Evolutionary conservation across 305 asterid genomes (phyloP).

Genomic region (Salvia sclarea): DNA sequence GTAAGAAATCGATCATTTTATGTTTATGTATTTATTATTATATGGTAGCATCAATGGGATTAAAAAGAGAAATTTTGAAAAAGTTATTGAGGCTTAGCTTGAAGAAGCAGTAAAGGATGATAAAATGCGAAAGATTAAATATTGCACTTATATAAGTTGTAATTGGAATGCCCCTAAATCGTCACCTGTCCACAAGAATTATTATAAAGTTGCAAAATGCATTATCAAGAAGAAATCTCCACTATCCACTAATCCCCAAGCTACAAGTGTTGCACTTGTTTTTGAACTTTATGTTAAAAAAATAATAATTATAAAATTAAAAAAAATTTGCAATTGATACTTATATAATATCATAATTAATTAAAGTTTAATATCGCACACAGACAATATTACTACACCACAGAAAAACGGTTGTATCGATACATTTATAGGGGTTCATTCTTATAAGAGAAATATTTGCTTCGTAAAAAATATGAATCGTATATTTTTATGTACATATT

Average conservation of each 20-base stretch:
- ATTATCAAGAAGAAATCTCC: background rate
- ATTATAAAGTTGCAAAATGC: background rate
- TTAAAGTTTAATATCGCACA: no score
- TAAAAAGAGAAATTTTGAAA: background rate
- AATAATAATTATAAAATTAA: no score
- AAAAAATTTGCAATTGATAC: no score
- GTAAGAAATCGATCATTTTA: background rate
- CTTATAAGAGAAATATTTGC: no score
- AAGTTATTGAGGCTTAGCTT: constrained; percentile 1
- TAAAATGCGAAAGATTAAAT: background rate
- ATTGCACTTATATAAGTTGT: constrained; percentile 14
- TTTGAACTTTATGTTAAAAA: background rate
- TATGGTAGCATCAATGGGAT: background rate
- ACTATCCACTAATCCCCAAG: background rate
- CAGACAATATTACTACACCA: no score
- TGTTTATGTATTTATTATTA: background rate
- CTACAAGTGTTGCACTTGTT: background rate
- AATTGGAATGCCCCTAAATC: background rate
- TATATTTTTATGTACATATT: no score
- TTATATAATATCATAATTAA: no score
- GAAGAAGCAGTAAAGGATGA: constrained; percentile 13
- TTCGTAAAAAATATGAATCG: no score
- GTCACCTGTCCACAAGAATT: constrained; percentile 13
- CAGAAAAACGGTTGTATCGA: no score
- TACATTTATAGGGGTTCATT: no score